Evolutionary conservation across 2,329 filamentous ascomycete species (phyloP), one percentile per base, ranked within the genome.

Genomic region (Trichoderma oligosporum): DNA sequence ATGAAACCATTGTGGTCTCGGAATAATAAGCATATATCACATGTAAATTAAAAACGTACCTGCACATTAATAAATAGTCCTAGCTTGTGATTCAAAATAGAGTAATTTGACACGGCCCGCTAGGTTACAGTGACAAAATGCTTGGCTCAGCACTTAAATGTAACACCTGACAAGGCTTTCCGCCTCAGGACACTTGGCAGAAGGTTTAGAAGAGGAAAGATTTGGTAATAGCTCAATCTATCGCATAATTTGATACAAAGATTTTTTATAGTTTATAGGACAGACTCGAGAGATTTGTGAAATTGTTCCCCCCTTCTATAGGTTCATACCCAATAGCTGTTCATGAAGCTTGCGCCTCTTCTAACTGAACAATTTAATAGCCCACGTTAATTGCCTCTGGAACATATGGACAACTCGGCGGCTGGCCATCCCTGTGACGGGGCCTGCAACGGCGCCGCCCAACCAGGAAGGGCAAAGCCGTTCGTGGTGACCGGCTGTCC

Each of bases 351-450:
- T n/a, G n/a, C n/a, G n/a, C n/a, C n/a, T n/a, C 27, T 31, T 31
- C 27, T 31, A 11, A 31, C 27, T n/a, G n/a, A n/a, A n/a, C n/a
- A n/a, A n/a, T 35, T 31, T 12, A 0, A n/a, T 20, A 29, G 41
- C 20, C 39, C 39, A 38, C 29, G 6, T 31, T 31, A 11, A 45
- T 12, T 7, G 27, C 39, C 29, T 18, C 27, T 24, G 16, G 35
- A 49, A 38, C 20, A 44, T 38, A 33, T 7, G n/a, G 29, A 44
- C 4, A 20, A 35, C 20, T 29, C 39, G 39, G 24, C 39, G 29
- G 38, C 27, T 54, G 41, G 39, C 49, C 22, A 25, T 44, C 44
- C 49, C 11, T 25, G 49, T 45, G 29, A 54, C 49, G 20, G 29
- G 31, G 22, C 7, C 51, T 18, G 14, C 7, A 14, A n/a, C 20